phyloP scores from a whole-genome alignment of 1,284 basidiomycete genomes.

The Volvariella surrecta region DNA sequence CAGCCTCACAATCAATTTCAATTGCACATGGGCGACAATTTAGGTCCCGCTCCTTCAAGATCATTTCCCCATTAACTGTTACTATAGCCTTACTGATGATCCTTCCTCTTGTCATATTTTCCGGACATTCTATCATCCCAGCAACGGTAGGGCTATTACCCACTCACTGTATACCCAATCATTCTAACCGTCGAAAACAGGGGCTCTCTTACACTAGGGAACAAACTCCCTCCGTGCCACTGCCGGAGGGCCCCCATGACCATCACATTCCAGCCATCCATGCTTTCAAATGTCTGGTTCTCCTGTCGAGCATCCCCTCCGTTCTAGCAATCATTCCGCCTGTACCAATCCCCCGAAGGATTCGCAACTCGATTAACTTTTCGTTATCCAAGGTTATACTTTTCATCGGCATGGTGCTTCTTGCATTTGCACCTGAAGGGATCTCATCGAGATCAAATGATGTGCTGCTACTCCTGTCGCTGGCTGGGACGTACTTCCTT shows the following conservation, averaged over 20 bases:
- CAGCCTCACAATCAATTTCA: conserved; percentile 25
- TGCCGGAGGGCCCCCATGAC: conserved; percentile 16
- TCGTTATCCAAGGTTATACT: conserved; percentile 39
- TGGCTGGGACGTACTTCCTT: conserved; percentile 48
- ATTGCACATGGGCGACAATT: conserved; percentile 39
- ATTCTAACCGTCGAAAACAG: conserved; percentile 9
- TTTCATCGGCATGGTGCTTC: conserved; percentile 28
- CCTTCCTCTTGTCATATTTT: conserved; percentile 50
- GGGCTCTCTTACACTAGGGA: background rate
- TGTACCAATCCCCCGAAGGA: conserved; percentile 33
- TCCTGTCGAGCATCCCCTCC: conserved; percentile 52
- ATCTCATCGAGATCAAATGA: conserved; percentile 34
- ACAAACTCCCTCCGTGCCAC: conserved; percentile 13
- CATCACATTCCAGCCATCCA: conserved; percentile 18
- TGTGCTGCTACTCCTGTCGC: conserved; percentile 35
- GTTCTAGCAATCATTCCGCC: conserved; percentile 47
- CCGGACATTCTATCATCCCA: conserved; percentile 31
- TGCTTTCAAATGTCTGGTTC: conserved; percentile 40
- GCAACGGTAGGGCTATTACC: conserved; percentile 26
- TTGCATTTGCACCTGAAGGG: conserved; percentile 33
- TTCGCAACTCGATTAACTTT: conserved; percentile 34
- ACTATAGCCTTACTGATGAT: conserved; percentile 39
- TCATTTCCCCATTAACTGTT: conserved; percentile 44
- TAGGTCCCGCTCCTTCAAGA: conserved; percentile 46
- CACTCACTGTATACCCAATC: conserved; percentile 2